Conservation (phyloP, 1,139 yeast genomes). For the Magnusiomyces magnusii region DNA sequence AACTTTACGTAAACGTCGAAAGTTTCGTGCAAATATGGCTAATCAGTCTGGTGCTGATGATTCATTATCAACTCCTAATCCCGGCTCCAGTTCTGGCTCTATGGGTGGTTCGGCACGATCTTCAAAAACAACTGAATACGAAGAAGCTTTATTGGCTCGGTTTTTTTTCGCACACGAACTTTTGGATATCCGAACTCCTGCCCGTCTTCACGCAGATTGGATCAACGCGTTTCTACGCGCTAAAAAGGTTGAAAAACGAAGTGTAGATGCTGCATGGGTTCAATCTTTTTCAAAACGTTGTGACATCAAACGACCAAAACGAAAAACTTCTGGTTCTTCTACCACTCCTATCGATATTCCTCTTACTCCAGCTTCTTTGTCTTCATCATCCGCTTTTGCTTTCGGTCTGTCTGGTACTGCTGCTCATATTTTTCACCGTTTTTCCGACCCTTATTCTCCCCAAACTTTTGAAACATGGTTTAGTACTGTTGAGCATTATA, state of each 20-base stretch:
- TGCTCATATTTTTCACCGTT: not conserved
- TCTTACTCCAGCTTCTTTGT: not conserved
- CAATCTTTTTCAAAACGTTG: not conserved
- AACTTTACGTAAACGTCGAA: conserved; percentile 5
- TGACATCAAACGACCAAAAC: not conserved
- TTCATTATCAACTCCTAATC: not conserved
- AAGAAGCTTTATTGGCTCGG: not conserved
- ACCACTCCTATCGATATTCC: not conserved
- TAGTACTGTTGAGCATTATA: not conserved
- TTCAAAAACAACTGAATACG: conserved; percentile 2
- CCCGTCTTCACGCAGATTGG: not conserved
- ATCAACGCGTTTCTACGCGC: not conserved
- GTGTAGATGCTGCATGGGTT: not conserved
- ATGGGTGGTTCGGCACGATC: not conserved
- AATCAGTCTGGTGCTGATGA: not conserved
- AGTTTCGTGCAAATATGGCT: not conserved
- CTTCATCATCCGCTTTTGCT: not conserved
- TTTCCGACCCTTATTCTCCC: not conserved
- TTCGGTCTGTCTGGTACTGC: not conserved
- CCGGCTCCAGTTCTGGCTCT: not conserved
- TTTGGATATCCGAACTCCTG: not conserved
- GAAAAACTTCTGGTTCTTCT: not conserved
- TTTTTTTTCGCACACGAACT: not conserved
- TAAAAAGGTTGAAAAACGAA: not conserved
- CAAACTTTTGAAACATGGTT: conserved; percentile 6